A percentile compares a stretch with the other conserved stretches of the same genome.
phyloP scores from a whole-genome alignment of 2,329 filamentous ascomycete genomes.

The Microcyclosporella mali region DNA sequence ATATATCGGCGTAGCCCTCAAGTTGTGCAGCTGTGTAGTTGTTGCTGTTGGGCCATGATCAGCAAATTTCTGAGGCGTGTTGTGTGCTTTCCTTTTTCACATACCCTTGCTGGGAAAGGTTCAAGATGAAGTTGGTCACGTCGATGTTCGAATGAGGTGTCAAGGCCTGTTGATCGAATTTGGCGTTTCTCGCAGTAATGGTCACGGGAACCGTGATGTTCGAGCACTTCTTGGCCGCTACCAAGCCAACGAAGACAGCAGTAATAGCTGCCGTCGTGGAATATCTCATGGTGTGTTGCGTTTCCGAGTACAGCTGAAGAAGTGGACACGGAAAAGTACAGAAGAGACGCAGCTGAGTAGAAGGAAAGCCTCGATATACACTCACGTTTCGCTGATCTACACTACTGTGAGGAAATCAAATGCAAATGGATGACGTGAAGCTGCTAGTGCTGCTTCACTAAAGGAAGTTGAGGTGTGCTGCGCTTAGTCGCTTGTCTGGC shows the following conservation, averaged over 20 bases:
- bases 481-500: too few relatives aligned
- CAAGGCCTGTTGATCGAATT: slow-evolving; percentile 48
- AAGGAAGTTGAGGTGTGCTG: too few relatives aligned
- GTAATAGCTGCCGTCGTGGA: slow-evolving; percentile 19
- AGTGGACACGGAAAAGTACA: too few relatives aligned
- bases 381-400: neutral
- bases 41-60: slow-evolving; percentile 15
- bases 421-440: too few relatives aligned
- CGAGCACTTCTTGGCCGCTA: slow-evolving; percentile 17
- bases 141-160: slow-evolving; percentile 47
- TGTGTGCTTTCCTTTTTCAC: too few relatives aligned
- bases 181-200: slow-evolving; percentile 49
- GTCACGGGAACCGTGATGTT: slow-evolving; percentile 49
- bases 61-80: too few relatives aligned
- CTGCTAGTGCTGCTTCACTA: too few relatives aligned
- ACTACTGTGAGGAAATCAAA: too few relatives aligned
- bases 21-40: slow-evolving; percentile 46
- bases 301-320: too few relatives aligned
- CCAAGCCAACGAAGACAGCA: slow-evolving; percentile 18
- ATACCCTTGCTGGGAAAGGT: slow-evolving; percentile 41
- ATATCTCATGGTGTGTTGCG: slow-evolving; percentile 20
- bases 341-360: neutral
- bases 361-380: neutral
- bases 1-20: slow-evolving; percentile 45
- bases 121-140: slow-evolving; percentile 50